Percentiles rank a stretch among this genome's conserved stretches.
Evolutionary conservation across 495 filamentous ascomycete genomes (phyloP).

Genomic region (Trichoderma gamsii): DNA sequence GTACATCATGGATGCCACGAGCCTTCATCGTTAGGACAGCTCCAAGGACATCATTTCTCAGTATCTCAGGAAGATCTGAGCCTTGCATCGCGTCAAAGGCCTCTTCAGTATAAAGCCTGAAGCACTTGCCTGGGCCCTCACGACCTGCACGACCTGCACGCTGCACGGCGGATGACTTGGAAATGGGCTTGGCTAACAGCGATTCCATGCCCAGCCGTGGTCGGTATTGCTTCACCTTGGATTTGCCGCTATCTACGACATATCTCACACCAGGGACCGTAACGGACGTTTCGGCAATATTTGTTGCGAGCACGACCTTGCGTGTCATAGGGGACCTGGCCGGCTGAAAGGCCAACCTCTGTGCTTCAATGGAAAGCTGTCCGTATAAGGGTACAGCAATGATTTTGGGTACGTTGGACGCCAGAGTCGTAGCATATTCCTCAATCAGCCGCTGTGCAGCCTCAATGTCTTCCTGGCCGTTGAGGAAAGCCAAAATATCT

Average conservation of each 20-base stretch:
- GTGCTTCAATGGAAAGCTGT: slow-evolving; percentile 58
- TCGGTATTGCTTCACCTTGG: slow-evolving; percentile 89
- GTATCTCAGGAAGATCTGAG: slow-evolving; percentile 78
- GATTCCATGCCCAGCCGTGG: slow-evolving; percentile 82
- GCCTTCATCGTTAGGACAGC: slow-evolving; percentile 94
- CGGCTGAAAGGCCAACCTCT: slow-evolving; percentile 78
- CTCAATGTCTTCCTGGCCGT: slow-evolving; percentile 90
- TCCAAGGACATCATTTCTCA: slow-evolving; percentile 79
- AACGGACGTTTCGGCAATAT: slow-evolving; percentile 96
- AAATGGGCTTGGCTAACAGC: slow-evolving; percentile 83
- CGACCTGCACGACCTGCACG: slow-evolving; percentile 86
- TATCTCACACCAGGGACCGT: slow-evolving; percentile 89
- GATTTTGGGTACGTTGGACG: slow-evolving; percentile 66
- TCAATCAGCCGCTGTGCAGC: slow-evolving; percentile 72
- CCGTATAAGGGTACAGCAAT: slow-evolving; percentile 44
- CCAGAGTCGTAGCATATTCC: slow-evolving; percentile 65
- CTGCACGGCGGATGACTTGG: slow-evolving; percentile 88
- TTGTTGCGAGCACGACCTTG: slow-evolving; percentile 89
- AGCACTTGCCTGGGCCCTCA: slow-evolving; percentile 87
- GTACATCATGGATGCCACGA: slow-evolving; percentile 74
- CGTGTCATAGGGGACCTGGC: slow-evolving; percentile 64
- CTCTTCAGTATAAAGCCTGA: slow-evolving; percentile 78
- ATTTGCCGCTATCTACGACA: slow-evolving; percentile 90
- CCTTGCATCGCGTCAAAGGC: slow-evolving; percentile 66
- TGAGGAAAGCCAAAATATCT: slow-evolving; percentile 89